A percentile compares a stretch with the other conserved stretches of the same genome.
Conservation (phyloP, 768 basidiomycete genomes). For the Suillus luteus region DNA sequence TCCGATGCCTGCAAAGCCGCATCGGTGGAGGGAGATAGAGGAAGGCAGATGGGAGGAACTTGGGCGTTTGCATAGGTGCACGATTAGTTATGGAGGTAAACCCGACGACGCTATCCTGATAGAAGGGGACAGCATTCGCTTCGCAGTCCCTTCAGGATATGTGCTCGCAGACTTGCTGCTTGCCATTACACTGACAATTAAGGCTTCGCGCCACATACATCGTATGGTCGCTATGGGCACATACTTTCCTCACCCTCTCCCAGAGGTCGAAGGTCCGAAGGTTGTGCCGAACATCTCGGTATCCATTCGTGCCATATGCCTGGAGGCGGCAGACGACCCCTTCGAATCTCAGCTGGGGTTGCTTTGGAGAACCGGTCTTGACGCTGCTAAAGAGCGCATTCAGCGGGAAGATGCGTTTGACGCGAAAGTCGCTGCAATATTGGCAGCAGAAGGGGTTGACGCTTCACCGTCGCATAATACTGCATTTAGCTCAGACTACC, state of each 20-base stretch:
- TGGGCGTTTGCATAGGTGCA: slow-evolving; percentile 56
- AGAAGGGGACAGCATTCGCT: slow-evolving; percentile 60
- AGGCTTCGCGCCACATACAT: slow-evolving; percentile 71
- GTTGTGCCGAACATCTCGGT: slow-evolving; percentile 63
- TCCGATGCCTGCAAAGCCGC: slow-evolving; percentile 44
- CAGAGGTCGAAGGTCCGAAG: slow-evolving; percentile 75
- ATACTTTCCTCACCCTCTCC: slow-evolving; percentile 58
- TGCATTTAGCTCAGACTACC: slow-evolving; percentile 50
- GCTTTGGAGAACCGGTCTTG: slow-evolving; percentile 71
- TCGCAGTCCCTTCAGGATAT: slow-evolving; percentile 84
- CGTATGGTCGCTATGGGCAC: slow-evolving; percentile 53
- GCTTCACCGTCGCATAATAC: slow-evolving; percentile 38
- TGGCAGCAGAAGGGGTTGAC: slow-evolving; percentile 41
- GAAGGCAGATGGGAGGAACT: slow-evolving; percentile 76
- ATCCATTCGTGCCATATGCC: slow-evolving; percentile 56
- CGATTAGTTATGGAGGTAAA: slow-evolving; percentile 36
- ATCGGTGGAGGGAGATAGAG: slow-evolving; percentile 36
- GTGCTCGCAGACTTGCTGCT: slow-evolving; percentile 74
- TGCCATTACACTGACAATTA: slow-evolving; percentile 66
- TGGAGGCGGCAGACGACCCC: slow-evolving; percentile 84
- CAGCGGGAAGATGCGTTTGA: slow-evolving; percentile 81
- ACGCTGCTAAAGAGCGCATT: slow-evolving; percentile 68
- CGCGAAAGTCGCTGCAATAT: slow-evolving; percentile 73
- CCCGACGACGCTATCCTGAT: slow-evolving; percentile 47
- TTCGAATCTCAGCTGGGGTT: slow-evolving; percentile 78